Conservation (phyloP, 2,329 filamentous ascomycete genomes). For the Penicillium sp. region DNA sequence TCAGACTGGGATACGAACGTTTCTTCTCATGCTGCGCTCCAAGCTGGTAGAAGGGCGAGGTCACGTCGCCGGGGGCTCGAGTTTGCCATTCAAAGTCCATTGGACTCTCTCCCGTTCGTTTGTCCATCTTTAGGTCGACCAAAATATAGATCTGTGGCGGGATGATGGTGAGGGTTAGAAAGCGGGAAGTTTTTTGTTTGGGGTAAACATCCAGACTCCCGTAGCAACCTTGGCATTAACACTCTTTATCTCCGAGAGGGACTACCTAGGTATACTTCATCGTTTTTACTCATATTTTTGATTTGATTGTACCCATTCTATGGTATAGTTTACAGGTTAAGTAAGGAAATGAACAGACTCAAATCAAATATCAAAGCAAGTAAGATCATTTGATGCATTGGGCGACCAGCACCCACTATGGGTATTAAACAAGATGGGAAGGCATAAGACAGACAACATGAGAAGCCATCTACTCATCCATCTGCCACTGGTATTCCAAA, state of each 20-base stretch:
- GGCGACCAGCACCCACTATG: constrained; percentile 17
- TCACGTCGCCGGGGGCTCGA: constrained; percentile 45
- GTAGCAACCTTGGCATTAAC: constrained; percentile 15
- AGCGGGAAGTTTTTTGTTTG: constrained; percentile 24
- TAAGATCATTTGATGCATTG: constrained; percentile 1
- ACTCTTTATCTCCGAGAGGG: constrained; percentile 6
- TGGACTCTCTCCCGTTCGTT: constrained; percentile 46
- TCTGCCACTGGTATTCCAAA: constrained; percentile 91
- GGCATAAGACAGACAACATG: neutral
- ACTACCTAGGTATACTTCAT: neutral
- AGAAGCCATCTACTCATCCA: constrained; percentile 68
- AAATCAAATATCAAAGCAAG: neutral
- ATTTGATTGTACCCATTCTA: neutral
- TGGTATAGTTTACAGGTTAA: neutral
- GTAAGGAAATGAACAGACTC: no score
- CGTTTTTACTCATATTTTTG: neutral
- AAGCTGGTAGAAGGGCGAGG: constrained; percentile 51
- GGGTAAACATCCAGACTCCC: constrained; percentile 24
- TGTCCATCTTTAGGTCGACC: constrained; percentile 34
- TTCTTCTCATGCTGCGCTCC: constrained; percentile 47
- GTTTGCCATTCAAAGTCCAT: constrained; percentile 55
- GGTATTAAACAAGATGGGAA: neutral
- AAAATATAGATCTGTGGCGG: constrained; percentile 9
- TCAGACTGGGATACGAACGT: constrained; percentile 35
- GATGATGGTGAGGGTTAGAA: constrained; percentile 6